Conservation (phyloP, 257 asterid genomes). For the Linaria vulgaris region DNA sequence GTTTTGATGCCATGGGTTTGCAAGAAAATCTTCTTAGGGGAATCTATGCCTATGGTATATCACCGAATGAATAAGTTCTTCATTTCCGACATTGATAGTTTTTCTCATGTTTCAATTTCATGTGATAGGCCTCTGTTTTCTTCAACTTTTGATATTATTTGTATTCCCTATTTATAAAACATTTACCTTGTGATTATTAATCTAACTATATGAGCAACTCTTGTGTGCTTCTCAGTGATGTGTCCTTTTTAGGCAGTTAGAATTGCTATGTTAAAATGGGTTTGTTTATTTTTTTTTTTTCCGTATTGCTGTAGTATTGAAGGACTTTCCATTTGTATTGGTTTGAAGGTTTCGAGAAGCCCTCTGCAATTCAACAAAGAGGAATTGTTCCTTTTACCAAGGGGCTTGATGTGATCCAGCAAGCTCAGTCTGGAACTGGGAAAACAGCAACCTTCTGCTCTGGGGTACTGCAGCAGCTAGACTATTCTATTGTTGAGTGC, state of each 20-base stretch:
- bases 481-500: constrained; percentile 53
- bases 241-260: not conserved
- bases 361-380: constrained; percentile 69
- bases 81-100: too few relatives aligned
- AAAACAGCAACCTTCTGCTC: constrained; percentile 72
- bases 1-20: constrained; percentile 56
- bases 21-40: constrained; percentile 64
- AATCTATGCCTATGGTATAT: constrained; percentile 60
- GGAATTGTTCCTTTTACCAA: constrained; percentile 66
- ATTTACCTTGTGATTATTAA: not conserved
- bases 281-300: not conserved
- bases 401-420: constrained; percentile 62
- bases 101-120: too few relatives aligned
- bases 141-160: too few relatives aligned
- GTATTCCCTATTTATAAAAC: too few relatives aligned
- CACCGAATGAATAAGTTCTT: too few relatives aligned
- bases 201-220: not conserved
- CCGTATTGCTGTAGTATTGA: constrained; percentile 2
- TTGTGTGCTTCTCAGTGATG: not conserved
- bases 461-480: constrained; percentile 63
- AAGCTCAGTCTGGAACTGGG: constrained; percentile 69
- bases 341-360: constrained; percentile 60
- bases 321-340: not conserved
- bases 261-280: not conserved
- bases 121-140: too few relatives aligned